A percentile compares a stretch with the other conserved stretches of the same genome.
Conservation (phyloP, 2,329 filamentous ascomycete genomes). For the Penicillium sp. region DNA sequence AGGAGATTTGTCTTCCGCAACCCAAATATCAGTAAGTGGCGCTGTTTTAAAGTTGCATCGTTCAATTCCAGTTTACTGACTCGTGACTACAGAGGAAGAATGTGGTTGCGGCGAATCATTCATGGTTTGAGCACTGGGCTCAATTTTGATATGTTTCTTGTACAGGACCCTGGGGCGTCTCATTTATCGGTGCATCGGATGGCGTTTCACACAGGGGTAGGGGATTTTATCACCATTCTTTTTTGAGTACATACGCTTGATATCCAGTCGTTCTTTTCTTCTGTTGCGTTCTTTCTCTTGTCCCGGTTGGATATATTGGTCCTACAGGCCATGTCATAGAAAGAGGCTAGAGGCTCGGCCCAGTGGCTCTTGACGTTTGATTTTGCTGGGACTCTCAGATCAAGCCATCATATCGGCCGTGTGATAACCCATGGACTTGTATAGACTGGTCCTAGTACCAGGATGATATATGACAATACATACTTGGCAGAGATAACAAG, state of each 20-base stretch:
- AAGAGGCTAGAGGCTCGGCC: background rate
- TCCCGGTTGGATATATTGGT: background rate
- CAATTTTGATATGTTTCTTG: conserved; percentile 13
- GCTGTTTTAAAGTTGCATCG: conserved; percentile 1
- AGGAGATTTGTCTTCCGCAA: conserved; percentile 92
- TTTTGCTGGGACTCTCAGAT: background rate
- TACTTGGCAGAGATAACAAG: background rate
- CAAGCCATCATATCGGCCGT: background rate
- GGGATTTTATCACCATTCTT: conserved; percentile 11
- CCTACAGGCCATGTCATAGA: background rate
- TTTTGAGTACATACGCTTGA: conserved; percentile 24
- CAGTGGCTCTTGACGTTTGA: background rate
- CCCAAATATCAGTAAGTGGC: conserved; percentile 89
- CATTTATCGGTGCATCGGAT: conserved; percentile 34
- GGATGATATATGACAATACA: conserved; percentile 6
- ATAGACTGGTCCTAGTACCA: conserved; percentile 20
- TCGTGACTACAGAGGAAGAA: conserved; percentile 70
- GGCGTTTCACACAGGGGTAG: conserved; percentile 30
- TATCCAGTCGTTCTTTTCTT: conserved; percentile 18
- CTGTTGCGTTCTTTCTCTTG: background rate
- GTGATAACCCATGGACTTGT: conserved; percentile 9
- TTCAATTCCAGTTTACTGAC: conserved; percentile 21
- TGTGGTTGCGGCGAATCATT: conserved; percentile 97
- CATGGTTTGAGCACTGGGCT: conserved; percentile 57
- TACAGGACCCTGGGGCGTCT: conserved; percentile 21